Percentiles rank a stretch among this genome's conserved stretches.
phyloP scores from a whole-genome alignment of 2,329 filamentous ascomycete species.

The Aspergillus brasiliensis region DNA sequence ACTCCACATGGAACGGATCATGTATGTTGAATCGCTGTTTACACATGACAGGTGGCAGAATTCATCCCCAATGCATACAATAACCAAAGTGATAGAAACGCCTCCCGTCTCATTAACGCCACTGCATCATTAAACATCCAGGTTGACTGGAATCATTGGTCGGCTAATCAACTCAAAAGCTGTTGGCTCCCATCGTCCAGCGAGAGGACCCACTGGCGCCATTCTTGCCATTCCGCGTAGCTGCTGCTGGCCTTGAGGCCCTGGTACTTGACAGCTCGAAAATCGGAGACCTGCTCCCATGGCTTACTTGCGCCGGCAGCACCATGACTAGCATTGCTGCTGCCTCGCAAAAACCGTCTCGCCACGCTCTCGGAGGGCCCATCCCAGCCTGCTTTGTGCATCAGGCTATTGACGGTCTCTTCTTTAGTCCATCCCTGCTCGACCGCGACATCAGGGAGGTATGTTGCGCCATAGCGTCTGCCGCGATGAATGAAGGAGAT shows the following conservation, averaged over 20 bases:
- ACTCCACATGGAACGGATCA: background rate
- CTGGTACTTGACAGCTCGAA: slow-evolving; percentile 82
- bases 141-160: background rate
- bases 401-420: slow-evolving; percentile 83
- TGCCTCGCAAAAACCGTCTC: slow-evolving; percentile 41
- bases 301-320: slow-evolving; percentile 33
- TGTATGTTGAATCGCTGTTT: background rate
- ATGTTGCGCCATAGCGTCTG: slow-evolving; percentile 79
- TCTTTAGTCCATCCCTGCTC: slow-evolving; percentile 97
- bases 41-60: background rate
- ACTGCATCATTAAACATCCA: background rate
- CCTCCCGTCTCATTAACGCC: background rate
- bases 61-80: background rate
- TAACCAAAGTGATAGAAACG: background rate
- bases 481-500: slow-evolving; percentile 79
- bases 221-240: slow-evolving; percentile 76
- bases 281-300: slow-evolving; percentile 74
- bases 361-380: slow-evolving; percentile 53
- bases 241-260: slow-evolving; percentile 73
- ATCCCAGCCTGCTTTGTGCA: slow-evolving; percentile 92
- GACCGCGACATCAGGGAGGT: slow-evolving; percentile 84
- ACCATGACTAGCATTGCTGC: slow-evolving; percentile 36
- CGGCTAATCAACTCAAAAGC: slow-evolving; percentile 15
- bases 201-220: slow-evolving; percentile 69
- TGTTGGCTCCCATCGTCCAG: slow-evolving; percentile 33